Base-by-base conservation (phyloP, 169 alveolate genomes). In the Amoebophrya sp. region DNA sequence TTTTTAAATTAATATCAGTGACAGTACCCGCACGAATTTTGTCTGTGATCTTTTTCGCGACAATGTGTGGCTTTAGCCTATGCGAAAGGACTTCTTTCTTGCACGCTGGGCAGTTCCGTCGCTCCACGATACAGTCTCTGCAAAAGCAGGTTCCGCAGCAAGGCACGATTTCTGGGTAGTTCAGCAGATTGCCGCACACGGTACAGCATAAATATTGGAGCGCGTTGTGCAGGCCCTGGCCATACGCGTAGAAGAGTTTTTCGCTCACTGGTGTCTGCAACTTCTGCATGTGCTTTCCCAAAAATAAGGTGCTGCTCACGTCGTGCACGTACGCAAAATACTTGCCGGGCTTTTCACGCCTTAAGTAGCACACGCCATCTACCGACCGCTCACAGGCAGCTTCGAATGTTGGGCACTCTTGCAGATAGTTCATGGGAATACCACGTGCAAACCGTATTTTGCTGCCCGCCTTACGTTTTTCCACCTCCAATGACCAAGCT, bases 351-450 rank as follows among this genome's bases (percentile, higher is more conserved):
- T 65, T 6, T 26, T 65, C 83, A 29, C 83, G 12, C 3, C 83
- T 29, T 18, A 65, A 36, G 83, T 65, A 65, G 83, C 83, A 65
- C 33, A 36, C n/a, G 33, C 83, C 83, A 36, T 65, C 83, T 29
- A 65, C 26, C 38, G 33, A 6, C 36, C 83, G 83, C 33, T 65
- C 33, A 36, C 83, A 65, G 83, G 83, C 83, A 0, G 12, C 83
- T 36, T 65, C 83, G 26, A 65, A 65, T 36, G 83, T 65, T 10
- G 83, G 83, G 26, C 83, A 65, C 33, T 65, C 83, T 36, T 65
- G 83, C 83, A 65, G 12, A 36, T 65, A 65, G 83, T 65, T 65
- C 83, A 65, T 65, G 83, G 83, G 83, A 0, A 65, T 65, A 36
- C 83, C 83, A 6, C 83, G 83, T 36, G 83, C 83, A 29, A 29